Base-by-base conservation (phyloP, 768 basidiomycete genomes). In the Trametes cingulata region DNA sequence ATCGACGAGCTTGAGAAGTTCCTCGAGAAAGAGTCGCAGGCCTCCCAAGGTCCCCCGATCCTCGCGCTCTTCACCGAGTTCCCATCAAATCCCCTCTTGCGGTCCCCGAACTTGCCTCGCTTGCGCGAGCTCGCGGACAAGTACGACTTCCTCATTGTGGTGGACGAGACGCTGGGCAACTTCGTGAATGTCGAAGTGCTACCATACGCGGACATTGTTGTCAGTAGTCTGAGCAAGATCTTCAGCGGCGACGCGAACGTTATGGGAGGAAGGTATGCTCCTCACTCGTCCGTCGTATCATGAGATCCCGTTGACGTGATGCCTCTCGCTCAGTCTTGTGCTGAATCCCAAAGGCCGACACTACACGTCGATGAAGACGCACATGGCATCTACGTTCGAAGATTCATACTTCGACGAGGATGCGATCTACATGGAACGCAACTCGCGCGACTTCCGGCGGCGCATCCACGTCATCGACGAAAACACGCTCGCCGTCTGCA, bases 141-240 rank as follows among this genome's bases (percentile, higher is more conserved):
- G 71, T 89, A 93, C 65, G 85, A 89, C 45, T 98, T 98, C 74
- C 75, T 92, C 50, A 80, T 98, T 51, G 84, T 98, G 24, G 78
- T 99, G 24, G 96, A 99, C 68, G 96, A 98, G 71, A 98, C 93
- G 2, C 84, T 99, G 37, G 96, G 95, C 10, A 97, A 94, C 70
- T 93, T 95, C 62, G 83, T 91, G 63, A 99, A 98, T 64, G 93
- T 98, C 35, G 89, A 96, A 66, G 88, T 94, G 5, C 76, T 95
- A 1, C 88, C 86, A 15, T 91, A 85, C 61, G 90, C 88, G 9
- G 96, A 98, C 71, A 82, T 99, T 25, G 87, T 96, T 8, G 95
- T 88, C 41, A 94, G 92, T 67, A 95, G 93, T 76, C 74, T 98
- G 68, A 89, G 91, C 20, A 98, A 98, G 77, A 81, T 98, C 27